A percentile compares a stretch with the other conserved stretches of the same genome.
phyloP scores from a whole-genome alignment of 495 filamentous ascomycete genomes.

The Xylaria castorea region DNA sequence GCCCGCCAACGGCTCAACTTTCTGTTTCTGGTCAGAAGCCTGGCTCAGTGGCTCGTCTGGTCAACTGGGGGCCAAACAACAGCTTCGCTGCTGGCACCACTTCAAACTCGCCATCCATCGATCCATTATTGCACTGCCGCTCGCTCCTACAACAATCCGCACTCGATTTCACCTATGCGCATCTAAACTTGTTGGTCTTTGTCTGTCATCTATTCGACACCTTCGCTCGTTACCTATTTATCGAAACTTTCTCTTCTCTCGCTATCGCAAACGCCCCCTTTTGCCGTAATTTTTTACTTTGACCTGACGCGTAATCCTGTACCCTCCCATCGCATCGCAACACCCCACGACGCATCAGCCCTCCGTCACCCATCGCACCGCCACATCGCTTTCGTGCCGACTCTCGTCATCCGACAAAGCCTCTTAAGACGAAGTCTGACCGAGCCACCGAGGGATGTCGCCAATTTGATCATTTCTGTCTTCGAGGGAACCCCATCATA shows the following conservation, averaged over 20 bases:
- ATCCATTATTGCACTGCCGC: not conserved
- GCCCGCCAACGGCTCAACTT: not conserved
- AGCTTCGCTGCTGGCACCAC: slow-evolving; percentile 10
- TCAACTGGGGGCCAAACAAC: slow-evolving; percentile 4
- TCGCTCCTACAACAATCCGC: slow-evolving; percentile 12
- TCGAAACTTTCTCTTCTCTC: slow-evolving; percentile 16
- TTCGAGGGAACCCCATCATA: not conserved
- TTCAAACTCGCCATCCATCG: slow-evolving; percentile 8
- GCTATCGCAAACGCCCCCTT: slow-evolving; percentile 21
- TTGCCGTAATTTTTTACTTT: slow-evolving; percentile 26
- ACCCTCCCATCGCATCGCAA: slow-evolving; percentile 7
- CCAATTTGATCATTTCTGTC: not conserved
- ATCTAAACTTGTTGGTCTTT: slow-evolving; percentile 5
- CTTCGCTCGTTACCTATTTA: slow-evolving; percentile 28
- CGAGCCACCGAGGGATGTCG: slow-evolving; percentile 13
- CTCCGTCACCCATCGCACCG: not conserved
- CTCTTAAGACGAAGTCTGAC: not conserved
- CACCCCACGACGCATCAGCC: not conserved
- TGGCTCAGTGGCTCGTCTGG: no score
- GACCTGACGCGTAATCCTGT: slow-evolving; percentile 27
- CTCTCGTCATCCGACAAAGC: not conserved
- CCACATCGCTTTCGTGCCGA: not conserved
- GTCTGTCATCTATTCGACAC: slow-evolving; percentile 16
- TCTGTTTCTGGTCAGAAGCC: not conserved
- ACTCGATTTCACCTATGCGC: slow-evolving; percentile 1